Base-by-base conservation (phyloP, 2,329 filamentous ascomycete genomes). In the Botrytis porri region DNA sequence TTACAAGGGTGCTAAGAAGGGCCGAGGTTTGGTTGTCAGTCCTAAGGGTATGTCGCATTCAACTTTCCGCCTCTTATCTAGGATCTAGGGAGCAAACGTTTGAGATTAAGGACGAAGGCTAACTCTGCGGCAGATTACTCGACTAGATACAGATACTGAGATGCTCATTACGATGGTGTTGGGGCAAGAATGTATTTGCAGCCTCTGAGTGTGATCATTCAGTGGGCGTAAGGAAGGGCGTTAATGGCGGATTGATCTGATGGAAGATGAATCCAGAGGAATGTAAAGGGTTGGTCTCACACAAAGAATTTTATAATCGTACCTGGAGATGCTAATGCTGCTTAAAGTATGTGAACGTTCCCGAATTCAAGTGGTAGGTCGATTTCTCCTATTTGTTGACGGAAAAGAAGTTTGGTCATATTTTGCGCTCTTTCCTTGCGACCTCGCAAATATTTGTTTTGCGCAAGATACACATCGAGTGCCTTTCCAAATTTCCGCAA, bases 1-100 rank as follows among this genome's bases (percentile, higher is more conserved):
- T 75, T 99, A 98, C 82, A 91, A 95, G 74, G 96, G 96, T n/a
- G 96, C 96, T 45, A 98, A 97, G 88, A 99, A 99, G 85, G 96
- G 97, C 0, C 87, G 95, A 70, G 96, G 97, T 92, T 84, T 99
- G 78, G 96, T 99, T 59, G 94, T 98, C 77, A 97, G 94, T 81
- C 96, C 95, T 1, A 99, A 98, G 86, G 95, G 76, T 78, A 64
- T 18, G 69, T 57, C 57, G 32, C 67, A 12, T 32, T 41, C 54
- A 7, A 51, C 25, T 43, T 41, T 18, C 39, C 32, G n/a, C 2
- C 63, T 64, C 16, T 14, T 35, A 7, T 12, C 9, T 29, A n/a
- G 10, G 4, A 22, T n/a, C 32, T 2, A 18, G 10, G n/a, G n/a
- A 8, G 35, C 4, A 3, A 9, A 43, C 7, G 37, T 2, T 32